These are phyloP conservation scores for Angomonas deanei DNA, from an alignment of 208 protist genomes.

Conservation along the genomic window DNA sequence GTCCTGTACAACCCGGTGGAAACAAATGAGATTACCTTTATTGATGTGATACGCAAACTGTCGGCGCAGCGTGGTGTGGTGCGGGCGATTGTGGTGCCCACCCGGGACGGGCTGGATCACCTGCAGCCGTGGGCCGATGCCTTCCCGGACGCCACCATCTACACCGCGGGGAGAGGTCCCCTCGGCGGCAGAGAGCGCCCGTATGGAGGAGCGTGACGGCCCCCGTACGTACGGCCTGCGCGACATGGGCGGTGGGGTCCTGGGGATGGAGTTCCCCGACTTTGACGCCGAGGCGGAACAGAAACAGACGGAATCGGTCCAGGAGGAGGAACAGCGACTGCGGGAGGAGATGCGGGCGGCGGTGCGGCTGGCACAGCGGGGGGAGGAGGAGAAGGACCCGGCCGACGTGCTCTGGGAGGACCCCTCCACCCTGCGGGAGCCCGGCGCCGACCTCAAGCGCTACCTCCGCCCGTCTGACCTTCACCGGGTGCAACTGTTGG, in stretches of 20 bases:
- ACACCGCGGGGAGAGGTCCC: conserved; percentile 27
- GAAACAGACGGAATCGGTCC: conserved; percentile 10
- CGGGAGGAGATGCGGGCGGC: conserved; percentile 12
- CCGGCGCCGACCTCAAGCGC: conserved; percentile 6
- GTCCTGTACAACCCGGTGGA: conserved; percentile 83
- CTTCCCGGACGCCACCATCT: conserved; percentile 70
- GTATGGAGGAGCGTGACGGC: conserved; percentile 11
- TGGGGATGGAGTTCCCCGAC: conserved; percentile 63
- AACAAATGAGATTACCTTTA: conserved; percentile 53
- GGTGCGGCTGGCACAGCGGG: background rate
- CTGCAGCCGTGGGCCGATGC: conserved; percentile 68
- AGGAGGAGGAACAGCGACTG: conserved; percentile 9
- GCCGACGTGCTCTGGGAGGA: conserved; percentile 33
- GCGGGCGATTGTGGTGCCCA: conserved; percentile 72
- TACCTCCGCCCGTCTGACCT: conserved; percentile 38
- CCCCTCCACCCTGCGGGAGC: conserved; percentile 7
- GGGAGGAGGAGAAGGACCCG: conserved; percentile 14
- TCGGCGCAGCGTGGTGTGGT: conserved; percentile 62
- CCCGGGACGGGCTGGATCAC: conserved; percentile 52
- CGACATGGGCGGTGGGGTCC: conserved; percentile 62
- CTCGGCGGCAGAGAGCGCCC: background rate
- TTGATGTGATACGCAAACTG: conserved; percentile 40
- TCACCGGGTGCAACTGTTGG: conserved; percentile 27
- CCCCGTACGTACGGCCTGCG: too few species aligned
- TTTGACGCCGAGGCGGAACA: conserved; percentile 39